These are phyloP conservation scores for Globisporangium solare DNA, from an alignment of 352 stramenopile species.

Conservation along the genomic window DNA sequence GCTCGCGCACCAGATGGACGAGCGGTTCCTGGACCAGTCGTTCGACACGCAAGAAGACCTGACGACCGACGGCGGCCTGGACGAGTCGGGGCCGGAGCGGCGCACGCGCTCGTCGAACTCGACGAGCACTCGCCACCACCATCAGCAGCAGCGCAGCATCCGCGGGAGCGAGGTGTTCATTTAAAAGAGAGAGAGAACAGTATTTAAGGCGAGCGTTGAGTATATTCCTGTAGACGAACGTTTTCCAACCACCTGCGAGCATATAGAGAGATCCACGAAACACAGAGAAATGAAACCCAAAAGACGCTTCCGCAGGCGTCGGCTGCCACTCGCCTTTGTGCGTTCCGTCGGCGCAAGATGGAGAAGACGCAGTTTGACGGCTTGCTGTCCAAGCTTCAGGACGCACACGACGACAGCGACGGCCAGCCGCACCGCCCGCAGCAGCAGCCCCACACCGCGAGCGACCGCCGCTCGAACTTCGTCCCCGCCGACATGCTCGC, in stretches of 20 bases:
- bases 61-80: slow-evolving; percentile 23
- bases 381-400: slow-evolving; percentile 17
- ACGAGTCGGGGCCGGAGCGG: background rate
- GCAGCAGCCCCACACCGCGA: background rate
- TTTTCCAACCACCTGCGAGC: no score
- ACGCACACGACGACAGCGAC: slow-evolving; percentile 1
- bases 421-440: background rate
- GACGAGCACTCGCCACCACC: background rate
- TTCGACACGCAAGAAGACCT: slow-evolving; percentile 27
- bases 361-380: slow-evolving; percentile 36
- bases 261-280: no score
- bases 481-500: background rate
- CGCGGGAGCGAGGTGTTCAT: slow-evolving; percentile 11
- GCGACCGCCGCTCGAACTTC: slow-evolving; percentile 6
- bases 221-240: no score
- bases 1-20: slow-evolving; percentile 45
- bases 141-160: slow-evolving; percentile 10
- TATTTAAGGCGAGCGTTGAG: no score
- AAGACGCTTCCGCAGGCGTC: no score
- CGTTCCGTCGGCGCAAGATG: slow-evolving; percentile 12
- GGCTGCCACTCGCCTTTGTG: no score
- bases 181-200: background rate
- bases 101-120: background rate
- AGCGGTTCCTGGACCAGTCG: slow-evolving; percentile 21
- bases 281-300: no score